phyloP scores from a whole-genome alignment of 2,329 filamentous ascomycete genomes.

The Fusarium siculi region DNA sequence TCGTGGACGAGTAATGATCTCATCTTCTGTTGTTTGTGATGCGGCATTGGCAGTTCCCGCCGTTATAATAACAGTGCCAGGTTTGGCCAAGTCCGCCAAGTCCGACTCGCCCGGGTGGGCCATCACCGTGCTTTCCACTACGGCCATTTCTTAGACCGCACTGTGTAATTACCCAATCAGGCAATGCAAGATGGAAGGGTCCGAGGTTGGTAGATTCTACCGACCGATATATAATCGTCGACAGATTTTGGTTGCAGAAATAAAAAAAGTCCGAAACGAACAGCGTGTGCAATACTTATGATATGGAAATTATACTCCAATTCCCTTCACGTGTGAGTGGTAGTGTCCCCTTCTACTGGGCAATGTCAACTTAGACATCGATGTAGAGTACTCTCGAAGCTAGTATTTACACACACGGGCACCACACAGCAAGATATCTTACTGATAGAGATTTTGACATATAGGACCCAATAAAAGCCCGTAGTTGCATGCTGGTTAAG shows the following conservation, averaged over 20 bases:
- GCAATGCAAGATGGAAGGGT: background rate
- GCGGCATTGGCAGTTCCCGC: background rate
- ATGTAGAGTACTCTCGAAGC: background rate
- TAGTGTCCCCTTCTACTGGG: background rate
- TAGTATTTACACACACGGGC: background rate
- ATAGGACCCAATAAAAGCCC: background rate
- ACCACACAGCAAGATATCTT: background rate
- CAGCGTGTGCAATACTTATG: background rate
- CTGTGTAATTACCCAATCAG: background rate
- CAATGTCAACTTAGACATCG: background rate
- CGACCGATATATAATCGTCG: background rate
- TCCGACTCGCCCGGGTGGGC: constrained; percentile 5
- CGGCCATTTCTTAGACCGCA: background rate
- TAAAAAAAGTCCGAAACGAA: background rate
- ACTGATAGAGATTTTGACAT: background rate
- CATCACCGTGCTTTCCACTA: background rate
- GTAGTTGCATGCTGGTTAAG: background rate
- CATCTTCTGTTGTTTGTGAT: constrained; percentile 19
- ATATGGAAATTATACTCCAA: background rate
- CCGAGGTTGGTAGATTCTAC: background rate
- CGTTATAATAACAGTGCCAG: background rate
- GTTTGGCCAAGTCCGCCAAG: background rate
- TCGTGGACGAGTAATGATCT: constrained; percentile 17
- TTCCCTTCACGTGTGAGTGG: background rate
- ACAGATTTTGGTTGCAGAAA: background rate